Evolutionary conservation across 1,284 basidiomycete genomes (phyloP).

Genomic region (Apiotrichum siamense): DNA sequence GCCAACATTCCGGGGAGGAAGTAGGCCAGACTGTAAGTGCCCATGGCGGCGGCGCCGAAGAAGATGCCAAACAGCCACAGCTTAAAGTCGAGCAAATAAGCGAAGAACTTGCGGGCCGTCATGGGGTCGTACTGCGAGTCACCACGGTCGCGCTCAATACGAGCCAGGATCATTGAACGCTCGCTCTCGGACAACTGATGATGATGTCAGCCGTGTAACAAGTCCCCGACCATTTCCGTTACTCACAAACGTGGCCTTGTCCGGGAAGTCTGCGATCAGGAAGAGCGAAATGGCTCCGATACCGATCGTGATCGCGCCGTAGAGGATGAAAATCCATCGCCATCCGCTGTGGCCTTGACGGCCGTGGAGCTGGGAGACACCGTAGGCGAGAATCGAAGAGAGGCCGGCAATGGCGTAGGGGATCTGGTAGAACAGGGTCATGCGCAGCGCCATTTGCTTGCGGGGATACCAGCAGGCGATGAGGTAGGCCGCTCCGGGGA

Average conservation of each 20-base stretch:
- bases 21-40: conserved; percentile 26
- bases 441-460: conserved; percentile 39
- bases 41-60: conserved; percentile 31
- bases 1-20: conserved; percentile 48
- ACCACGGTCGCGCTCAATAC: conserved; percentile 18
- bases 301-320: background rate
- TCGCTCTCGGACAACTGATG: conserved; percentile 2
- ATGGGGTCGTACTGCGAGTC: conserved; percentile 47
- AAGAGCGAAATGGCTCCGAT: background rate
- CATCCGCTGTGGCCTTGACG: conserved; percentile 3
- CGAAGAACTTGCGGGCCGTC: conserved; percentile 35
- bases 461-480: conserved; percentile 48
- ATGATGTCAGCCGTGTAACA: too few relatives aligned
- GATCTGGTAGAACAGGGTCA: background rate
- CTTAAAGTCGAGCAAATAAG: conserved; percentile 45
- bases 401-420: background rate
- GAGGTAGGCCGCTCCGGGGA: background rate
- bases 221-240: too few relatives aligned
- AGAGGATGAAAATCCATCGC: conserved; percentile 2
- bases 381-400: conserved; percentile 11
- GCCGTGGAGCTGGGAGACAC: conserved; percentile 6
- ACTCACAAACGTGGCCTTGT: conserved; percentile 7
- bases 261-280: conserved; percentile 10
- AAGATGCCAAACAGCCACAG: conserved; percentile 48
- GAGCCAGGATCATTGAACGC: conserved; percentile 3